These are phyloP conservation scores for Flammula alnicola DNA, from an alignment of 1,284 basidiomycete species.

Conservation along the genomic window DNA sequence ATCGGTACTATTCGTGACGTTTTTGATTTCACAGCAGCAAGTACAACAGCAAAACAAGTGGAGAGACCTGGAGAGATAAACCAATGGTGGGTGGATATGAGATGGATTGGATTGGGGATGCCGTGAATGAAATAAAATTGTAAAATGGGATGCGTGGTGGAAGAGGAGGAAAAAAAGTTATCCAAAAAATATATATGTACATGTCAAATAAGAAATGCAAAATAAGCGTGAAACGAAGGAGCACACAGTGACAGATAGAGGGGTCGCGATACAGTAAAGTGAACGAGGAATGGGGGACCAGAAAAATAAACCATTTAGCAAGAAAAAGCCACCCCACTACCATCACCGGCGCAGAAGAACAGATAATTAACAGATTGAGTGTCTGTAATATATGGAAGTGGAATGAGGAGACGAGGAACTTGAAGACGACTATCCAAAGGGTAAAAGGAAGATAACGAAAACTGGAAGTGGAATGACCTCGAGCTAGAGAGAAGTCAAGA, in stretches of 20 bases:
- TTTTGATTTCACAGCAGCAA: constrained; percentile 11
- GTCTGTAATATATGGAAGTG: not conserved
- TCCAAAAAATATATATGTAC: constrained; percentile 15
- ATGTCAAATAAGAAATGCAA: constrained; percentile 12
- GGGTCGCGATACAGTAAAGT: not conserved
- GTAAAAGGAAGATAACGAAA: constrained; percentile 4
- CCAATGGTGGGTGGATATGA: constrained; percentile 40
- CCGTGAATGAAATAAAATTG: constrained; percentile 1
- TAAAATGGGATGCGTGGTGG: constrained; percentile 10
- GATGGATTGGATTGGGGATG: constrained; percentile 1
- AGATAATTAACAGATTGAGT: constrained; percentile 4
- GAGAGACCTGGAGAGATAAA: constrained; percentile 6
- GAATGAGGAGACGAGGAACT: constrained; percentile 1
- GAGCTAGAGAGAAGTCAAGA: not conserved
- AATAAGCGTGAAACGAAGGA: constrained; percentile 2
- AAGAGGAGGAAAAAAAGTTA: constrained; percentile 8
- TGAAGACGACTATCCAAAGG: constrained; percentile 8
- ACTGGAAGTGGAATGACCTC: constrained; percentile 1
- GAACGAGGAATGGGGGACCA: not conserved
- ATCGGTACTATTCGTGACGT: not conserved
- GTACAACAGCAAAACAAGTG: constrained; percentile 6
- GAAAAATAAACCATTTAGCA: constrained; percentile 7
- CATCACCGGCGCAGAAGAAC: not conserved
- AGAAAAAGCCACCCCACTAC: constrained; percentile 3
- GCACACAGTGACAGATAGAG: not conserved